Evolutionary conservation across 2,329 filamentous ascomycete genomes (phyloP), one percentile per base, ranked within the genome.

Genomic region (Mycogone perniciosa): DNA sequence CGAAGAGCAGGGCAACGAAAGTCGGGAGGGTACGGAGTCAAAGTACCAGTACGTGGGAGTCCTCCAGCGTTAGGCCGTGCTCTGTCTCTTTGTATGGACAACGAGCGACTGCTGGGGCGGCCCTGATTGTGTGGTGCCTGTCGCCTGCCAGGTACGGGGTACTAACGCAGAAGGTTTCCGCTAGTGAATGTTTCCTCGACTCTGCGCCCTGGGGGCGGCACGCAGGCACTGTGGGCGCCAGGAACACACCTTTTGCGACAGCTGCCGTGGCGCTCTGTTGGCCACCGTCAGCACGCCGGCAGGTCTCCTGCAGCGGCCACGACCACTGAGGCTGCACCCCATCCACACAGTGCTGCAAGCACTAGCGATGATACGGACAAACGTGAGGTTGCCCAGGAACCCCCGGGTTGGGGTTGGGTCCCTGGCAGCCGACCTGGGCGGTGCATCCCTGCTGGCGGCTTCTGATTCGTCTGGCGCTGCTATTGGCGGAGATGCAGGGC

Each of bases 271-370:
- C 20, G 20, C 20, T 20, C 20, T 20, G 20, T 20, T 20, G 20
- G 20, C 20, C 20, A 20, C 20, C 33, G 13, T 31, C 13, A 34
- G 27, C 31, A n/a, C 10, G 29, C 13, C 40, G 26, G 35, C 34
- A 33, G 27, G 43, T 33, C 43, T 46, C 44, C 33, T 46, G 26
- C 44, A 27, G 44, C 44, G 33, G 31, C 44, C 33, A 46, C 35
- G 37, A 27, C 46, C 30, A 33, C 33, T 33, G 41, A 43, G 38
- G 20, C 40, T 37, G 46, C 38, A 43, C 38, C 6, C 11, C 44
- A 41, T 27, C 49, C 50, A 52, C 50, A 52, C 50, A 52, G 50
- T 52, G 50, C 40, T 34, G 13, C 46, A 35, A 26, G 11, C 29
- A 39, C 39, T 30, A 7, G 31, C 26, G 38, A 42, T 29, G 33